Percentiles rank a stretch among this genome's conserved stretches.
Conservation (phyloP, 441 rosid genomes). For the Brassica hybrid region DNA sequence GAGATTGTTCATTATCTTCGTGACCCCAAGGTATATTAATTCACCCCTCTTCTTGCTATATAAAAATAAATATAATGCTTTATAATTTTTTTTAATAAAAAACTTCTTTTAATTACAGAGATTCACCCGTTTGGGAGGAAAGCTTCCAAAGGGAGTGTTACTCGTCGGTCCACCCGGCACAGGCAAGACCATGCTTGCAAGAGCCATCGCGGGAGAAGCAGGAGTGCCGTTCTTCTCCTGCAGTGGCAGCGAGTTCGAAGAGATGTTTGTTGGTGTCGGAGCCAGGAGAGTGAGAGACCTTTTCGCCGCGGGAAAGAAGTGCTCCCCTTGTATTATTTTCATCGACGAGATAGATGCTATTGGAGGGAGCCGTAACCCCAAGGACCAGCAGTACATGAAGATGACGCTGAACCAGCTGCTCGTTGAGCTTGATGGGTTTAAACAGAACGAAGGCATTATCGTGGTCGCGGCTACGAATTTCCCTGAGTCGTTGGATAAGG, state of each 20-base stretch:
- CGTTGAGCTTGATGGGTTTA: conserved; percentile 95
- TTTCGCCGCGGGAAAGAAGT: conserved; percentile 93
- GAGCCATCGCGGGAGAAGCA: conserved; percentile 99
- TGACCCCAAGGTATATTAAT: conserved; percentile 90
- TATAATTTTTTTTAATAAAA: no score
- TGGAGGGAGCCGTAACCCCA: conserved; percentile 90
- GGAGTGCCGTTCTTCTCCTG: conserved; percentile 98
- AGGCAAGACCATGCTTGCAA: conserved; percentile 97
- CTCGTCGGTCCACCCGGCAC: conserved; percentile 99
- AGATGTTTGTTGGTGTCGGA: conserved; percentile 99
- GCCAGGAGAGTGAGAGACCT: conserved; percentile 95
- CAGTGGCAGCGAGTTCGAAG: conserved; percentile 99
- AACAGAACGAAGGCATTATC: conserved; percentile 96
- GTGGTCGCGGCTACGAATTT: conserved; percentile 95
- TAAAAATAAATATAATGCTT: no score
- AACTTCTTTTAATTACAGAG: conserved; percentile 55
- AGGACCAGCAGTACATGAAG: conserved; percentile 93
- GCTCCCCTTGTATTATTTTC: conserved; percentile 91
- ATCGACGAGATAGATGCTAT: conserved; percentile 97
- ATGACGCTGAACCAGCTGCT: conserved; percentile 95
- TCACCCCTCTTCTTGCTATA: not conserved
- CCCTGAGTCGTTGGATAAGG: conserved; percentile 95
- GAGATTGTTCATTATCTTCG: conserved; percentile 98
- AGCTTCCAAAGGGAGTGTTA: conserved; percentile 96
- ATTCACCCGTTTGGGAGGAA: conserved; percentile 95